Base-by-base conservation (phyloP, 2,329 filamentous ascomycete species). In the Trichophyton schoenleinii region DNA sequence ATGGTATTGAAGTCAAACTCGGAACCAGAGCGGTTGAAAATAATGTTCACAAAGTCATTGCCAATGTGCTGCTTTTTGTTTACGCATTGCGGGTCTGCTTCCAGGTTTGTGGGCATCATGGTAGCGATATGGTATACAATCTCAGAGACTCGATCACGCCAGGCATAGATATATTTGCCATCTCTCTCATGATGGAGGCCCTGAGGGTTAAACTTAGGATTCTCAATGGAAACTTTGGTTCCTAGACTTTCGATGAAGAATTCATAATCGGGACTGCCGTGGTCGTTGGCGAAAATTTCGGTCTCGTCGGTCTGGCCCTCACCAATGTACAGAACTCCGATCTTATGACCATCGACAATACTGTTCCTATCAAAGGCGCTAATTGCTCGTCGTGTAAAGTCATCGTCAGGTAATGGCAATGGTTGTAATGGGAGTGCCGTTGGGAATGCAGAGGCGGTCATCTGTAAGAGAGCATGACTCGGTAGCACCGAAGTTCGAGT, bases 41-140 rank as follows among this genome's bases (percentile, higher is more conserved):
- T 87, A 67, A 99, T 95, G 71, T 96, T 97, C 70, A 99, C 94
- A 72, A 89, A 95, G 73, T 97, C 94, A 70, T 99, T 99, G 62
- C 94, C 94, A 63, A 97, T 94, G 70, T 97, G 95, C 2, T 86
- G 82, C 75, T 99, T 99, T 78, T 99, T 99, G 72, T 84, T 81
- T 64, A 87, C 85, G 69, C 87, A 90, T 64, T 84, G 81, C 8
- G 87, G 83, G 68, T 96, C 91, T 34, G 83, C 81, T 60, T 90
- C 84, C 13, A 87, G 77, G 70, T 95, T 83, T 8, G 90, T 96
- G 0, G 94, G 94, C 94, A 99, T 99, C 80, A 97, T 91, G 3
- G 92, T 99, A 3, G 89, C 90, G 60, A 97, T 87, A 71, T 97
- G 94, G 74, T 95, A 99, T 34, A 97, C 87, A 52, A 99, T 88